Percentiles rank a stretch among this genome's conserved stretches.
These are phyloP conservation scores for Fraxinus baroniana DNA, from an alignment of 305 asterid species.

Conservation along the genomic window DNA sequence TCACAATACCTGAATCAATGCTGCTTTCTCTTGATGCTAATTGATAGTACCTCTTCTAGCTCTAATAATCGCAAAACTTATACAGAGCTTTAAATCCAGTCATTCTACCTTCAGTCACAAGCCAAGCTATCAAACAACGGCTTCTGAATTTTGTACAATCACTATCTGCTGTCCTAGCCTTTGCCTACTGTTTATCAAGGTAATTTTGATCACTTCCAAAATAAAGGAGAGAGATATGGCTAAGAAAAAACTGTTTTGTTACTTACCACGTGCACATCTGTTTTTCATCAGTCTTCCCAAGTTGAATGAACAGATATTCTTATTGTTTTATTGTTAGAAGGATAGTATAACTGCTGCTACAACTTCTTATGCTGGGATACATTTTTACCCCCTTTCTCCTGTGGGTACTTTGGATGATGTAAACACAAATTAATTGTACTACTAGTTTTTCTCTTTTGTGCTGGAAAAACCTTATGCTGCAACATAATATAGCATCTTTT, in stretches of 20 bases:
- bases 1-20: slow-evolving; percentile 10
- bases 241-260: neutral
- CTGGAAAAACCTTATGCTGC: neutral
- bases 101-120: slow-evolving; percentile 69
- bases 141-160: slow-evolving; percentile 80
- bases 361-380: neutral
- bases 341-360: neutral
- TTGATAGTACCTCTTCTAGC: neutral
- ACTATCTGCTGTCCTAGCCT: slow-evolving; percentile 79
- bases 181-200: slow-evolving; percentile 88
- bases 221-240: neutral
- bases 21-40: slow-evolving; percentile 14
- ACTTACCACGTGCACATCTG: neutral
- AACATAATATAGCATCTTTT: neutral
- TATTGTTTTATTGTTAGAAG: neutral
- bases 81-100: slow-evolving; percentile 82
- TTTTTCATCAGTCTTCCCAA: slow-evolving; percentile 7
- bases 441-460: neutral
- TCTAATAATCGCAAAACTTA: neutral
- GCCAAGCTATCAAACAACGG: slow-evolving; percentile 75
- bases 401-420: neutral
- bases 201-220: slow-evolving; percentile 21
- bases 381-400: neutral
- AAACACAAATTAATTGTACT: neutral
- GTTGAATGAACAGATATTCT: neutral